Conservation (phyloP, 208 protist genomes). For the Vickermania ingenoplastis region DNA sequence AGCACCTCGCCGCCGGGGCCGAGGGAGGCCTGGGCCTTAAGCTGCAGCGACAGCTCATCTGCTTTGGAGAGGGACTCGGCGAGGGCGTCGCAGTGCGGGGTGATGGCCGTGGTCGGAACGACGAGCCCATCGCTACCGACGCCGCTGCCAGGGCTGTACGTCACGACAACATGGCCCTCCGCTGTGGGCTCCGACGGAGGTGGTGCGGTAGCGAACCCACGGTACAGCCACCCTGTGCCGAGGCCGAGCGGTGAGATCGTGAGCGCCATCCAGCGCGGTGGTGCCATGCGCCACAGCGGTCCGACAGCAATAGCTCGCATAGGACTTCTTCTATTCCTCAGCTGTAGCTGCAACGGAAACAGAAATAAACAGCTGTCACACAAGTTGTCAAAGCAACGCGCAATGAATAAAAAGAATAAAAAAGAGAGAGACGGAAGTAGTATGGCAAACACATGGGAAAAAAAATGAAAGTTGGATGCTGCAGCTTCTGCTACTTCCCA, state of each 20-base stretch:
- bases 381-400: too few species aligned
- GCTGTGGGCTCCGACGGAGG: neutral
- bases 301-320: too few species aligned
- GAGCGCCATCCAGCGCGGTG: neutral
- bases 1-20: conserved; percentile 62
- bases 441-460: too few species aligned
- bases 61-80: conserved; percentile 76
- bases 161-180: conserved; percentile 28
- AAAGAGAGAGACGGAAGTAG: too few species aligned
- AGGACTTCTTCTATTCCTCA: too few species aligned
- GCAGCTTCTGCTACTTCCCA: too few species aligned
- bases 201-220: neutral
- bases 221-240: too few species aligned
- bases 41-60: conserved; percentile 70
- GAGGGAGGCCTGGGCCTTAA: conserved; percentile 59
- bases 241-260: neutral
- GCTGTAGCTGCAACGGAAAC: too few species aligned
- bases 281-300: too few species aligned
- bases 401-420: too few species aligned
- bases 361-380: too few species aligned
- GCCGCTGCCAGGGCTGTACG: conserved; percentile 65
- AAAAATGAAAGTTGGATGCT: too few species aligned
- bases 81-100: conserved; percentile 66
- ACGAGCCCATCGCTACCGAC: conserved; percentile 28
- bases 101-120: conserved; percentile 59